Percentiles rank a stretch among this genome's conserved stretches.
Evolutionary conservation across 441 rosid species (phyloP).

Genomic region (Sinapis alba): DNA sequence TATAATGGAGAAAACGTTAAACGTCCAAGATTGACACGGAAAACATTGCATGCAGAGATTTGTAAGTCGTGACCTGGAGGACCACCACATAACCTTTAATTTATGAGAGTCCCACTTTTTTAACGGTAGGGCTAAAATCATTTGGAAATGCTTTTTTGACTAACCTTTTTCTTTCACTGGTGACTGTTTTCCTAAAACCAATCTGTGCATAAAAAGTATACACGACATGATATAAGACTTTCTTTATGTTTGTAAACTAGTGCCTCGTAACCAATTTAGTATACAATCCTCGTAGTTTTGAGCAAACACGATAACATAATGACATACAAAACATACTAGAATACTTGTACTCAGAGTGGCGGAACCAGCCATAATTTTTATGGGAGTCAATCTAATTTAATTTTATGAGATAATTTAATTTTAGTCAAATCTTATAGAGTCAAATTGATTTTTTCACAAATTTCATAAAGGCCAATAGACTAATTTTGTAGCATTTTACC

Average conservation of each 20-base stretch:
- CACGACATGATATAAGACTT: background rate
- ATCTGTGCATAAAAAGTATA: background rate
- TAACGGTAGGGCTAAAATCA: constrained; percentile 27
- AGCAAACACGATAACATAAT: background rate
- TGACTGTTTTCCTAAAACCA: background rate
- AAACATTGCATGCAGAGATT: constrained; percentile 33
- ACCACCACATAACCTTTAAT: constrained; percentile 8
- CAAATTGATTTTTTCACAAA: no score
- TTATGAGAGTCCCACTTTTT: constrained; percentile 13
- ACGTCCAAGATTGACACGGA: constrained; percentile 33
- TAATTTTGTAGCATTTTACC: no score
- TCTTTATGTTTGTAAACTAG: background rate
- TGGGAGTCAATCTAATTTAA: no score
- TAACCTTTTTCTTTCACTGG: constrained; percentile 7
- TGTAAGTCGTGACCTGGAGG: background rate
- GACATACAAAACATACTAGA: background rate
- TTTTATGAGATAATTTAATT: no score
- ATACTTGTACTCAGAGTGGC: no score
- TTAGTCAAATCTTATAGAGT: no score
- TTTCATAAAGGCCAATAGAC: no score
- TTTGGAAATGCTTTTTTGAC: constrained; percentile 34
- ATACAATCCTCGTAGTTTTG: background rate
- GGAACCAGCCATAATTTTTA: no score
- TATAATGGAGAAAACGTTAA: constrained; percentile 40
- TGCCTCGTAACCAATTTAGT: background rate